Evolutionary conservation across 1,284 basidiomycete species (phyloP).

Genomic region (Ustilago cynodontis): DNA sequence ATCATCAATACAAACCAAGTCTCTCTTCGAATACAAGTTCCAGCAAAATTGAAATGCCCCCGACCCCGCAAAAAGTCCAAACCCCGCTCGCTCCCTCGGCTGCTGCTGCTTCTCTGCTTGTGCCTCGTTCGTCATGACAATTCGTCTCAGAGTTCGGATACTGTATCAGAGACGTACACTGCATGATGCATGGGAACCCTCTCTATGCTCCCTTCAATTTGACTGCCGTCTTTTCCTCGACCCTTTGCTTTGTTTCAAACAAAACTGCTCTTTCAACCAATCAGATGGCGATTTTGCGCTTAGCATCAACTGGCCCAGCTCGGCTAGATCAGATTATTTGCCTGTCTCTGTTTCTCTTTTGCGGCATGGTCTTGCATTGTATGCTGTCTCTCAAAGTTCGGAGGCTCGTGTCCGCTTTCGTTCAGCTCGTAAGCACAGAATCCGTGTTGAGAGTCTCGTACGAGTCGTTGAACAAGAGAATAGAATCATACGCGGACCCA

Average conservation of each 20-base stretch:
- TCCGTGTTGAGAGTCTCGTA: no score
- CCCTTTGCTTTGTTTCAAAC: background rate
- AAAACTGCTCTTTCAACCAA: constrained; percentile 10
- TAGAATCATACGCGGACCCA: no score
- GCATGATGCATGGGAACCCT: constrained; percentile 10
- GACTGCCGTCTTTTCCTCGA: constrained; percentile 6
- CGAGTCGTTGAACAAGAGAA: no score
- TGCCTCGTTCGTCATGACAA: constrained; percentile 1
- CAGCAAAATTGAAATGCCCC: background rate
- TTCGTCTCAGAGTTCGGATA: constrained; percentile 8
- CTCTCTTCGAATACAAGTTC: background rate
- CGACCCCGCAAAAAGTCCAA: background rate
- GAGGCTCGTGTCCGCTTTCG: background rate
- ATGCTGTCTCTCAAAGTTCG: constrained; percentile 14
- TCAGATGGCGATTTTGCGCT: constrained; percentile 10
- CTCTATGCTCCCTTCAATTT: background rate
- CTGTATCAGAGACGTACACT: constrained; percentile 13
- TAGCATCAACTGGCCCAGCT: background rate
- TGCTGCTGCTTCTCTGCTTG: background rate
- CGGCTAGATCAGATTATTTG: constrained; percentile 22
- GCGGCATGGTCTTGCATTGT: background rate
- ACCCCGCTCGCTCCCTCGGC: background rate
- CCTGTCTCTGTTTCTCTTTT: background rate
- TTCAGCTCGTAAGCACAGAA: no score
- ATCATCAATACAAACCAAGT: background rate